Evolutionary conservation across 129 eudicot species (phyloP).

Genomic region (Rutidosis leptorrhynchoides): DNA sequence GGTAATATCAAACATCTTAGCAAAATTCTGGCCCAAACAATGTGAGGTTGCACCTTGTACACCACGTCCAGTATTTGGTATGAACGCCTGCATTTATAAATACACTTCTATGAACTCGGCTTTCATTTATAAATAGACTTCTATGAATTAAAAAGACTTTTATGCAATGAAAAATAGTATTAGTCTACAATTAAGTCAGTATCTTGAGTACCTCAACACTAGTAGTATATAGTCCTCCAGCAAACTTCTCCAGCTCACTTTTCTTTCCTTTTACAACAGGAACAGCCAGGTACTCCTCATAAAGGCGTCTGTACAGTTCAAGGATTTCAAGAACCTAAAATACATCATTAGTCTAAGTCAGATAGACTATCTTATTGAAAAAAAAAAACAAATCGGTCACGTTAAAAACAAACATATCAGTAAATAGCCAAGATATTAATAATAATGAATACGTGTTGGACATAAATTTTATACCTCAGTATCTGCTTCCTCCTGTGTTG

Average conservation of each 20-base stretch:
- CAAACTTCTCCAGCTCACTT: conserved; percentile 90
- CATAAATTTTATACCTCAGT: conserved; percentile 43
- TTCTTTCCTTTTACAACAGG: conserved; percentile 88
- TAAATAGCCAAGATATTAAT: too few species aligned
- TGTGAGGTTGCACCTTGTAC: conserved; percentile 98
- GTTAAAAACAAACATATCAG: neutral
- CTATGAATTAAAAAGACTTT: too few species aligned
- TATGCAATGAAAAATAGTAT: too few species aligned
- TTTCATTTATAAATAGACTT: too few species aligned
- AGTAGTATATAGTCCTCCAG: conserved; percentile 91
- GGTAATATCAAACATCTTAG: conserved; percentile 87
- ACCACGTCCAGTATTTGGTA: conserved; percentile 93
- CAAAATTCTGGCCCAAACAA: conserved; percentile 93
- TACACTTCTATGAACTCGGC: neutral
- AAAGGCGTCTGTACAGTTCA: conserved; percentile 78
- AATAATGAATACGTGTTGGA: neutral
- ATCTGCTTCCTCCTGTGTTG: conserved; percentile 85
- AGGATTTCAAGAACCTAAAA: conserved; percentile 66
- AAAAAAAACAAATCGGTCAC: neutral
- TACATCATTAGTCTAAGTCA: conserved; percentile 7
- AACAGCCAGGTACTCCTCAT: conserved; percentile 83
- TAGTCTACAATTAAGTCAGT: too few species aligned
- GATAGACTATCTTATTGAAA: neutral
- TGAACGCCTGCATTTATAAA: conserved; percentile 57
- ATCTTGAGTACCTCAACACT: conserved; percentile 94